Evolutionary conservation across 2,329 filamentous ascomycete genomes (phyloP), one percentile per base, ranked within the genome.

Genomic region (Ascocoryne sarcoides): DNA sequence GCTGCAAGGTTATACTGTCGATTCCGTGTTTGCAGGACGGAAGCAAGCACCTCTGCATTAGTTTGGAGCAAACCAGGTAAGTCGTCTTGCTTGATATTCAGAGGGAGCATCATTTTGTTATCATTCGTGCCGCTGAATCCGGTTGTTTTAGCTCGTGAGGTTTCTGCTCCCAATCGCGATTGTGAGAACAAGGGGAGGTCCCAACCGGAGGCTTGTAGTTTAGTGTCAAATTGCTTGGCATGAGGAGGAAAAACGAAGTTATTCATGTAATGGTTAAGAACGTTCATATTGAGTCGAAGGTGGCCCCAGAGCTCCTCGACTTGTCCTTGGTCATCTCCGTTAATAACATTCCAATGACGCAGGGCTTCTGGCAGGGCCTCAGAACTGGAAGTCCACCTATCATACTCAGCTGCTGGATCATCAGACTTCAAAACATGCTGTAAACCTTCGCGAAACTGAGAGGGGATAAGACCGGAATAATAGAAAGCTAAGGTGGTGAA

Each of bases 121-220:
- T 86, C 81, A 31, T 83, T 84, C 0, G 82, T 86, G 0, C 82
- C 82, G 5, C 76, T 81, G 53, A 87, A 87, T 0, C 81, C 82
- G 0, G 79, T 84, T 0, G 78, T 81, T 2, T 29, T 34, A 5
- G 32, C 32, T 4, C 68, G 44, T 2, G 60, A 52, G 10, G 12
- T 33, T 5, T 10, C 30, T 5, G 12, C 9, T 4, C n/a, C 31
- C 32, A 2, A 29, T 43, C 14, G 84, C 3, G 76, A 31, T 30
- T 32, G 19, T 42, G 52, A 44, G 19, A 64, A 65, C 14, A 30
- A 29, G 0, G 77, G 75, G 2, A 85, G 62, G 47, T 85, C 80
- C 79, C 80, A 86, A 0, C 75, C 78, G 0, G 76, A 82, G 0
- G 76, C 70, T 26, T 79, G 73, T 0, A 85, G 57, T 45, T 83